Percentiles rank a stretch among this genome's conserved stretches.
These are phyloP conservation scores for Pyrus pyrifolia DNA, from an alignment of 306 rosid species.

Conservation along the genomic window DNA sequence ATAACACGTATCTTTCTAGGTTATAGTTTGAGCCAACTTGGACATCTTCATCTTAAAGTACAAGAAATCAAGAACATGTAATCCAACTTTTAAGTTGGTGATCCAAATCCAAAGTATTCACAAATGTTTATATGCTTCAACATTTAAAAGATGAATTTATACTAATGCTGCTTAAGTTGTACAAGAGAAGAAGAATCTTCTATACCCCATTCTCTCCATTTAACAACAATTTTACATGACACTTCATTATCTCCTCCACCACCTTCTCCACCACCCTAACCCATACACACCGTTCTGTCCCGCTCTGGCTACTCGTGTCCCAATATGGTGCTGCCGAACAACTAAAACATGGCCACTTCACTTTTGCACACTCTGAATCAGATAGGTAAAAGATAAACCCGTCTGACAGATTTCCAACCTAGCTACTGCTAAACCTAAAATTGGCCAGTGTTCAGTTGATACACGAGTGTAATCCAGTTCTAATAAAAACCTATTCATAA, in stretches of 20 bases:
- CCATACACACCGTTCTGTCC: background rate
- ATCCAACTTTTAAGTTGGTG: too few relatives aligned
- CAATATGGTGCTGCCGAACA: constrained; percentile 36
- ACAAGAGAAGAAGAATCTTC: background rate
- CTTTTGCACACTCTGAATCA: constrained; percentile 32
- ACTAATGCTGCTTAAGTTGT: background rate
- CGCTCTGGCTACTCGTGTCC: background rate
- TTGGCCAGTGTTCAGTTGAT: background rate
- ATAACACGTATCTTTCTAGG: too few relatives aligned
- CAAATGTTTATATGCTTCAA: background rate
- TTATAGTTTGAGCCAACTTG: too few relatives aligned
- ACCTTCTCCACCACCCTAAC: background rate
- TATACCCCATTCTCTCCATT: background rate
- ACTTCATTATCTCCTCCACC: background rate
- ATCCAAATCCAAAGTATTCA: too few relatives aligned
- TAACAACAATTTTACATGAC: background rate
- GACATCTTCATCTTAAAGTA: too few relatives aligned
- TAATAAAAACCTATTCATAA: background rate
- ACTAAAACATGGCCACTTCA: constrained; percentile 42
- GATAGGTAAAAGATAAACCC: constrained; percentile 20
- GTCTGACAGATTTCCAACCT: constrained; percentile 42
- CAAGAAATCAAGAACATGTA: too few relatives aligned
- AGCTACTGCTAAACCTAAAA: constrained; percentile 59
- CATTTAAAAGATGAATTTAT: background rate
- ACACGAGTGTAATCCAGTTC: background rate